phyloP scores from a whole-genome alignment of 352 stramenopile species.

The Pythium graminicola region DNA sequence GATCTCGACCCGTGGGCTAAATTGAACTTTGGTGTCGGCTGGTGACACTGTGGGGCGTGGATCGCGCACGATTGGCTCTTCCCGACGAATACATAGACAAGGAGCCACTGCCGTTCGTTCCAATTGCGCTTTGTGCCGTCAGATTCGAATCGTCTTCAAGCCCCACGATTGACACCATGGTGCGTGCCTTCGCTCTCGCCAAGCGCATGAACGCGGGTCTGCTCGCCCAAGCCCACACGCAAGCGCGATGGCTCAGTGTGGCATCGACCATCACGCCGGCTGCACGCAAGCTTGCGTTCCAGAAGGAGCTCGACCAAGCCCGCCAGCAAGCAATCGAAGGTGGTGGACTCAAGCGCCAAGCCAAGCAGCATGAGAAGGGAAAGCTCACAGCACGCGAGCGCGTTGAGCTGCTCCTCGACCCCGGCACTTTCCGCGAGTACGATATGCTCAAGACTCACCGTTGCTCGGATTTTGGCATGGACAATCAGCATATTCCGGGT shows the following conservation, averaged over 20 bases:
- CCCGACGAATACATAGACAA: too few species aligned
- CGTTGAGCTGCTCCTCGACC: conserved; percentile 93
- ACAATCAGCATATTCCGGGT: conserved; percentile 85
- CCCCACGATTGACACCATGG: conserved; percentile 4
- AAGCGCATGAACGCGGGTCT: conserved; percentile 8
- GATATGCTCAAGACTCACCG: conserved; percentile 96
- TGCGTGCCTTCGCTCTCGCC: conserved; percentile 14
- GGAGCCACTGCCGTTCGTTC: too few species aligned
- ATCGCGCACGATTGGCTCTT: too few species aligned
- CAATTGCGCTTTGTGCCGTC: too few species aligned
- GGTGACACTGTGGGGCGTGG: too few species aligned
- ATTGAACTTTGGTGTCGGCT: conserved; percentile 21
- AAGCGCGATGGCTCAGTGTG: conserved; percentile 40
- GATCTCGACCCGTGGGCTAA: conserved; percentile 9
- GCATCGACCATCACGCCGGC: conserved; percentile 41
- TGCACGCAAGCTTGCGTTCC: conserved; percentile 62
- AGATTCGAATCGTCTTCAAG: conserved; percentile 12
- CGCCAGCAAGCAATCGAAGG: conserved; percentile 75
- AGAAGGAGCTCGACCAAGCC: conserved; percentile 64
- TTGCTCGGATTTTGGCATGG: conserved; percentile 97
- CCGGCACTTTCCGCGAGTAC: conserved; percentile 92
- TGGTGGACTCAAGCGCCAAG: conserved; percentile 77
- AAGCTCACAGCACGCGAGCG: conserved; percentile 97
- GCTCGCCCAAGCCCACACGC: conserved; percentile 19
- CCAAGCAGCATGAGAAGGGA: conserved; percentile 92